Evolutionary conservation across 805 yeast genomes (phyloP).

Genomic region (Nakazawaea siamensis): DNA sequence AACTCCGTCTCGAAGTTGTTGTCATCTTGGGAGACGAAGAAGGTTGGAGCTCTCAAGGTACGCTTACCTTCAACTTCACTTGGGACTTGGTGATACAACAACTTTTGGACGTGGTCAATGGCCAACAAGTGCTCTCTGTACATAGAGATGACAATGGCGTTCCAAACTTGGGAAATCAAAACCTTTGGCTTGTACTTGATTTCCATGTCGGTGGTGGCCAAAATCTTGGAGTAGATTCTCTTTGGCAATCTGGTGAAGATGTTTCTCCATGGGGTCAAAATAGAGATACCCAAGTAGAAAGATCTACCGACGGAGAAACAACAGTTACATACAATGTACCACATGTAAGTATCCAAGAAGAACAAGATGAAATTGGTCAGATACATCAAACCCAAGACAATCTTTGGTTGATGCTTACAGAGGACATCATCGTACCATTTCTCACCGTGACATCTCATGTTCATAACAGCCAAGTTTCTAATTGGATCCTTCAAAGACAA

Average conservation of each 20-base stretch:
- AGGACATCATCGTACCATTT: conserved; percentile 70
- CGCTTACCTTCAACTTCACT: conserved; percentile 97
- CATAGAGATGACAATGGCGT: conserved; percentile 97
- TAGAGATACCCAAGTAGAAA: conserved; percentile 97
- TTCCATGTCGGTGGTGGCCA: conserved; percentile 99
- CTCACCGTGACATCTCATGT: conserved; percentile 95
- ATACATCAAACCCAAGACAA: conserved; percentile 88
- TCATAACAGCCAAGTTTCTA: conserved; percentile 74
- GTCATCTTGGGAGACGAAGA: conserved; percentile 97
- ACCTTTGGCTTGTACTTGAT: conserved; percentile 98
- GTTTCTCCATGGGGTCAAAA: conserved; percentile 99
- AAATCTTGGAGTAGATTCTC: conserved; percentile 95
- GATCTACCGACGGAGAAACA: conserved; percentile 96
- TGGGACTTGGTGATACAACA: conserved; percentile 97
- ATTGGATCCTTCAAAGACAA: conserved; percentile 91
- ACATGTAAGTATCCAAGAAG: conserved; percentile 97
- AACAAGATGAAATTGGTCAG: conserved; percentile 89
- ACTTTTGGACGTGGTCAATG: conserved; percentile 96
- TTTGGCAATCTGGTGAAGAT: conserved; percentile 96
- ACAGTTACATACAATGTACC: conserved; percentile 96
- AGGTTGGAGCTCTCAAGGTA: conserved; percentile 97
- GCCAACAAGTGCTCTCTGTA: conserved; percentile 98
- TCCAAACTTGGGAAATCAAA: conserved; percentile 97
- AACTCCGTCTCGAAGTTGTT: conserved; percentile 90
- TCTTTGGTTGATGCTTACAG: conserved; percentile 81